phyloP scores from a whole-genome alignment of 495 filamentous ascomycete genomes.

The Penicillium psychrofluorescens region DNA sequence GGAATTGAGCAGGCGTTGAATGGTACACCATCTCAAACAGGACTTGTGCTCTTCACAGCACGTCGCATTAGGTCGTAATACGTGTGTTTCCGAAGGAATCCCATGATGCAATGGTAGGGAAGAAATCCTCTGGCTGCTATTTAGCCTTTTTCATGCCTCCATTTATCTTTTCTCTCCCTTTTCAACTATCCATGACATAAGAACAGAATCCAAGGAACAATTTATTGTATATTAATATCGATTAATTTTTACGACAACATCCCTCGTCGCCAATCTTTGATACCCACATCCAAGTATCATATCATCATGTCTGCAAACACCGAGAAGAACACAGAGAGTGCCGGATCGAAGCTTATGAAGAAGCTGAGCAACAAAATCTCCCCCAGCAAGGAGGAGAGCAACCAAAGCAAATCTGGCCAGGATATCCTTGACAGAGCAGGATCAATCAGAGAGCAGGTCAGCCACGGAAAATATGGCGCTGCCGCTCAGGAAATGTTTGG shows the following conservation, averaged over 20 bases:
- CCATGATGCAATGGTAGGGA: slow-evolving; percentile 16
- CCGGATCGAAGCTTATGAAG: slow-evolving; percentile 11
- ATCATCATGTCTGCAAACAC: slow-evolving; percentile 14
- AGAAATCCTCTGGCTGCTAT: slow-evolving; percentile 6
- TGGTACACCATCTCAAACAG: not conserved
- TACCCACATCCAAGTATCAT: not conserved
- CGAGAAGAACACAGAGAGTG: slow-evolving; percentile 8
- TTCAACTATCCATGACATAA: not conserved
- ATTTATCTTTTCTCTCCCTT: not conserved
- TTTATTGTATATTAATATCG: not conserved
- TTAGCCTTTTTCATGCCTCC: not conserved
- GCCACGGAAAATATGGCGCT: slow-evolving; percentile 6
- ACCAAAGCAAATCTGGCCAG: slow-evolving; percentile 5
- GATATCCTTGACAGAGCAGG: slow-evolving; percentile 6
- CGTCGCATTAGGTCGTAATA: not conserved
- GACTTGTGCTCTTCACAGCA: not conserved
- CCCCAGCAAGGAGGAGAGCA: slow-evolving; percentile 1
- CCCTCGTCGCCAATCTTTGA: not conserved
- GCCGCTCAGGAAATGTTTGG: slow-evolving; percentile 3
- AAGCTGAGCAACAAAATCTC: slow-evolving; percentile 9
- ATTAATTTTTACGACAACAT: not conserved
- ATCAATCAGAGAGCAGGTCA: slow-evolving; percentile 5
- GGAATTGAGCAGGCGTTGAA: slow-evolving; percentile 1
- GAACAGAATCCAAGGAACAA: not conserved
- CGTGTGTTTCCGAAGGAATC: slow-evolving; percentile 5